phyloP scores from a whole-genome alignment of 495 filamentous ascomycete genomes.

The Podospora tetraspora region DNA sequence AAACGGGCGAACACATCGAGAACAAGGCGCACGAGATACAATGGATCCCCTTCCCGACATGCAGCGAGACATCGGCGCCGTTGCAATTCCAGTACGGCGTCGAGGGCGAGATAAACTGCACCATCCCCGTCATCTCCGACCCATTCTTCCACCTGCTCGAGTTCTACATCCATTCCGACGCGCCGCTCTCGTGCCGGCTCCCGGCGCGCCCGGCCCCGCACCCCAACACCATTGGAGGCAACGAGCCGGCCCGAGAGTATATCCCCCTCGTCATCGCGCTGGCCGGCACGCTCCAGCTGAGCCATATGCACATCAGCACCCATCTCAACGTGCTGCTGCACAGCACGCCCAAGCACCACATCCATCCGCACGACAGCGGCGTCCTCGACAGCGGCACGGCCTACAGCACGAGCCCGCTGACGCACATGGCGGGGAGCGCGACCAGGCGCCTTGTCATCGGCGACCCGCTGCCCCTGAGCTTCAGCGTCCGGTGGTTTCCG shows the following conservation, averaged over 20 bases:
- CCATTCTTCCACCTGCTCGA: conserved; percentile 94
- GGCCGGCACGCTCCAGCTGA: conserved; percentile 79
- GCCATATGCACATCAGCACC: conserved; percentile 86
- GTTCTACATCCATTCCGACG: conserved; percentile 97
- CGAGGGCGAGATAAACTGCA: conserved; percentile 84
- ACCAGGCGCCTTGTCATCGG: conserved; percentile 73
- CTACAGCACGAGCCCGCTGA: conserved; percentile 74
- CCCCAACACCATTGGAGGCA: conserved; percentile 41
- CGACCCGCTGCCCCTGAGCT: conserved; percentile 71
- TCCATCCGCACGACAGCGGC: conserved; percentile 54
- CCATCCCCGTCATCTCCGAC: conserved; percentile 77
- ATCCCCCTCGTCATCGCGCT: conserved; percentile 75
- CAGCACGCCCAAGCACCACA: conserved; percentile 56
- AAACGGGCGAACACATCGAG: conserved; percentile 71
- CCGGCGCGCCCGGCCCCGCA: conserved; percentile 65
- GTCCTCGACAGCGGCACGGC: conserved; percentile 78
- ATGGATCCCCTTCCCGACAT: conserved; percentile 88
- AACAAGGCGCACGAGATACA: conserved; percentile 75
- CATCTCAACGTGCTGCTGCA: conserved; percentile 84
- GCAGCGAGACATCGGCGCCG: conserved; percentile 81
- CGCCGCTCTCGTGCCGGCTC: conserved; percentile 85
- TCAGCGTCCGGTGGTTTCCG: conserved; percentile 83
- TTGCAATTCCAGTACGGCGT: conserved; percentile 82
- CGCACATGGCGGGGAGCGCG: conserved; percentile 47
- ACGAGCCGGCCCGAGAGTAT: conserved; percentile 44